Evolutionary conservation across 192 early-diverging fungal genomes (phyloP).

Genomic region (Jimgerdemannia flammicorona): DNA sequence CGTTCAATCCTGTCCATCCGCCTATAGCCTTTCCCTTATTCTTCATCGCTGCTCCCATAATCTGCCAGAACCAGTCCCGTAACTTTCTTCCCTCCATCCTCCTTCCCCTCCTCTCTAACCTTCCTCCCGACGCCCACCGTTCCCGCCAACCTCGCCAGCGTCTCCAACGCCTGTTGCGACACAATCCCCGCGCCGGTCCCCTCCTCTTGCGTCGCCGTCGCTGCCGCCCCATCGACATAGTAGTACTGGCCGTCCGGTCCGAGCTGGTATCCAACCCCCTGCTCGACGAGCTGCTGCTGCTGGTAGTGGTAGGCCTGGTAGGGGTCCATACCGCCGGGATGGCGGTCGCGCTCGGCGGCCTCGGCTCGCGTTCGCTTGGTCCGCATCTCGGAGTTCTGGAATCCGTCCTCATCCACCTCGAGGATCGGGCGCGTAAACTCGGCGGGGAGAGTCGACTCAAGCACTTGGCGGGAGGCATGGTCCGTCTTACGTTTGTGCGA

Average conservation of each 20-base stretch:
- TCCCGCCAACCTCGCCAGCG: background rate
- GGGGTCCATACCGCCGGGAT: slow-evolving; percentile 21
- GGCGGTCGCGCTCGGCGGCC: slow-evolving; percentile 1
- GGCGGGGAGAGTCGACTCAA: slow-evolving; percentile 53
- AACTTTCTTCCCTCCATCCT: background rate
- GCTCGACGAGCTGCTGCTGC: background rate
- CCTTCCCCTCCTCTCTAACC: background rate
- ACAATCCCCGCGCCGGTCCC: background rate
- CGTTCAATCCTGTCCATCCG: too few species aligned
- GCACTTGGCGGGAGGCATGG: slow-evolving; percentile 46
- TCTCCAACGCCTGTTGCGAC: background rate
- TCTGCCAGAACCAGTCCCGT: background rate
- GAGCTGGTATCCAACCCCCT: background rate
- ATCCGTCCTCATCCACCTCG: slow-evolving; percentile 8
- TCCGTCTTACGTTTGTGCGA: slow-evolving; percentile 57
- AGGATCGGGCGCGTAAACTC: slow-evolving; percentile 20
- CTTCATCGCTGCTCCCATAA: slow-evolving; percentile 1
- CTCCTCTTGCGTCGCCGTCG: background rate
- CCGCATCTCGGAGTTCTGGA: background rate
- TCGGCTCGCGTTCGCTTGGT: slow-evolving; percentile 2
- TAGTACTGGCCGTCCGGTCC: background rate
- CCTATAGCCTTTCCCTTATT: background rate
- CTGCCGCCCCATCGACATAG: background rate
- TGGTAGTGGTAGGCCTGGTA: too few species aligned
- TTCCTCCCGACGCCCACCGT: background rate